These are phyloP conservation scores for Pythium insidiosum DNA, from an alignment of 352 stramenopile species.

Conservation along the genomic window DNA sequence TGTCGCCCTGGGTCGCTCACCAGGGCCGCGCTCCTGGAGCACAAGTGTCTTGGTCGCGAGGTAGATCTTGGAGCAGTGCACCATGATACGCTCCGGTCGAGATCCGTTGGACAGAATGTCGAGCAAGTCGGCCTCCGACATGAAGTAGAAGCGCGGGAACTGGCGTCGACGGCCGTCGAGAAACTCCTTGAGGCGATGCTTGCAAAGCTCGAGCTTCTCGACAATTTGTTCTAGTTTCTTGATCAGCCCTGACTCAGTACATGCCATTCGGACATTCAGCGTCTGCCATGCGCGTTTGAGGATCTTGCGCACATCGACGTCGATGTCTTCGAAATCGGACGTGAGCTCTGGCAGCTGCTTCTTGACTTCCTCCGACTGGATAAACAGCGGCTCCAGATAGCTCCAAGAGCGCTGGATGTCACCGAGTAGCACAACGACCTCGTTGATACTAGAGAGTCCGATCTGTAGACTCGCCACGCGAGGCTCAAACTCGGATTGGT, in stretches of 20 bases:
- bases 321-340: constrained; percentile 91
- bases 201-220: constrained; percentile 91
- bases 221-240: constrained; percentile 89
- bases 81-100: constrained; percentile 91
- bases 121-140: constrained; percentile 88
- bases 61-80: constrained; percentile 95
- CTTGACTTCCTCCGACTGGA: constrained; percentile 95
- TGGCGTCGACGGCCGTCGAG: constrained; percentile 90
- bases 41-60: constrained; percentile 90
- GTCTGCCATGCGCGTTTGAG: constrained; percentile 81
- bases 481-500: constrained; percentile 92
- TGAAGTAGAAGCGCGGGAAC: constrained; percentile 93
- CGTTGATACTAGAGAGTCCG: constrained; percentile 81
- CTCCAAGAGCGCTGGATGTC: constrained; percentile 96
- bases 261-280: constrained; percentile 87
- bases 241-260: constrained; percentile 85
- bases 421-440: constrained; percentile 91
- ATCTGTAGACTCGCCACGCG: constrained; percentile 87
- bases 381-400: constrained; percentile 95
- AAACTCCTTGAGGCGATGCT: constrained; percentile 94
- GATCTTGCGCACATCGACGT: constrained; percentile 88
- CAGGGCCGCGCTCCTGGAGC: constrained; percentile 48
- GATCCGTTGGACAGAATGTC: constrained; percentile 95
- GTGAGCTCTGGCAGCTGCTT: constrained; percentile 92
- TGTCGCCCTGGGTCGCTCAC: constrained; percentile 75